Percentiles rank a stretch among this genome's conserved stretches.
Conservation (phyloP, 2,329 filamentous ascomycete species). For the Xylariaceae sp. region DNA sequence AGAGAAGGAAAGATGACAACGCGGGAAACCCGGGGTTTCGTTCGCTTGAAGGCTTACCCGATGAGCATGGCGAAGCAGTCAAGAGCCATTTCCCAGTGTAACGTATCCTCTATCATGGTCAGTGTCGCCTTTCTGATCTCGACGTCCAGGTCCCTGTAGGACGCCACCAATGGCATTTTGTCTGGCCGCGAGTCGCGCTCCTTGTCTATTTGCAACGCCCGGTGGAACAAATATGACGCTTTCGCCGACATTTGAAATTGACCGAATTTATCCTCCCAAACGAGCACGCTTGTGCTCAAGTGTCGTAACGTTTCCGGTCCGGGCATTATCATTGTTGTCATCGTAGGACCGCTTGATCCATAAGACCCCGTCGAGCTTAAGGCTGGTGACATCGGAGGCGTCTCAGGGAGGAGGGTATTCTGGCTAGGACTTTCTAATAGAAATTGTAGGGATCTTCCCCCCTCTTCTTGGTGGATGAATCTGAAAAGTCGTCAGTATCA, state of each 20-base stretch:
- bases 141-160: conserved; percentile 33
- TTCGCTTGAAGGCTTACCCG: conserved; percentile 27
- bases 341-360: conserved; percentile 3
- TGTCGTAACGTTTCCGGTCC: conserved; percentile 1
- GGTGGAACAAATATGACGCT: conserved; percentile 35
- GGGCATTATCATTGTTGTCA: conserved; percentile 8
- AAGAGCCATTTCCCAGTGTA: conserved; percentile 37
- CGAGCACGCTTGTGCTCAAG: conserved; percentile 27
- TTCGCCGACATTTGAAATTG: conserved; percentile 39
- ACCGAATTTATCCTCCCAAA: conserved; percentile 27
- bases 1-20: not conserved
- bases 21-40: not conserved
- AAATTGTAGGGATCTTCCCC: conserved; percentile 34
- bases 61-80: conserved; percentile 41
- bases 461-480: conserved; percentile 38
- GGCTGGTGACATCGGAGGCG: conserved; percentile 25
- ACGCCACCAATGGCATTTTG: conserved; percentile 31
- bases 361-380: not conserved
- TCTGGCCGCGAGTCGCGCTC: conserved; percentile 27
- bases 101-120: conserved; percentile 30
- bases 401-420: conserved; percentile 35
- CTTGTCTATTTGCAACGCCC: conserved; percentile 35
- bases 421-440: conserved; percentile 36
- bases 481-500: conserved; percentile 25
- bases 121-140: conserved; percentile 35